Evolutionary conservation across 2,329 filamentous ascomycete genomes (phyloP), one percentile per base, ranked within the genome.

Genomic region (Falciphora oryzae): DNA sequence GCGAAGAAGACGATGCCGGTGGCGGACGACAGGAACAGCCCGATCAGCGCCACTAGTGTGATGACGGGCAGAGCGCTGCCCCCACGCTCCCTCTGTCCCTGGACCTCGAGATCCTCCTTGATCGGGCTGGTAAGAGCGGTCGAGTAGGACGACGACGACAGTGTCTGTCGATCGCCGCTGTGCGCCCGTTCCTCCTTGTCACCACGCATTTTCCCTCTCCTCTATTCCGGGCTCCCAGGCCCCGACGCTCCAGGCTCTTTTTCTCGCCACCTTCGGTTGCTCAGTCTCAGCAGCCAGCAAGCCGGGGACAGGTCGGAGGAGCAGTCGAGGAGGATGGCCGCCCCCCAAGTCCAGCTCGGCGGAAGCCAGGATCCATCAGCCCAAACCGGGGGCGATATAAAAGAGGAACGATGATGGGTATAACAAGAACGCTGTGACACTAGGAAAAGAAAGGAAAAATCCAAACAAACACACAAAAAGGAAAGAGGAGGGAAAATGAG

Each of bases 1-100:
- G 75, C 60, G 2, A 72, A 71, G 13, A 76, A 67, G 29, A 67
- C 59, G 38, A 75, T 67, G 14, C 73, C 74, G 8, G 69, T 68
- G 0, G 64, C 65, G 1, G 73, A 71, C 6, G 72, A 67, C 22
- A 75, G n/a, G 57, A 75, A 73, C 27, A 75, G 70, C 28, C 68
- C 35, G 18, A 74, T 22, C 10, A 76, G 69, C 3, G 73, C 67
- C 14, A 62, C 65, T 27, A 76, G 70, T 13, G 74, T 65, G 25
- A 75, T 57, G 4, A 69, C 67, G 7, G 74, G 71, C 22, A 58
- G 60, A 22, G 50, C 56, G 22, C 32, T 28, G 16, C 61, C 44
- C 11, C 53, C 61, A 13, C 28, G 61, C 8, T 59, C 35, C 44
- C 25, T 29, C 28, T 38, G 56, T 28, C 56, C 27, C 57, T 63